Conservation (phyloP, 768 basidiomycete species). For the Polyporus arcularius region DNA sequence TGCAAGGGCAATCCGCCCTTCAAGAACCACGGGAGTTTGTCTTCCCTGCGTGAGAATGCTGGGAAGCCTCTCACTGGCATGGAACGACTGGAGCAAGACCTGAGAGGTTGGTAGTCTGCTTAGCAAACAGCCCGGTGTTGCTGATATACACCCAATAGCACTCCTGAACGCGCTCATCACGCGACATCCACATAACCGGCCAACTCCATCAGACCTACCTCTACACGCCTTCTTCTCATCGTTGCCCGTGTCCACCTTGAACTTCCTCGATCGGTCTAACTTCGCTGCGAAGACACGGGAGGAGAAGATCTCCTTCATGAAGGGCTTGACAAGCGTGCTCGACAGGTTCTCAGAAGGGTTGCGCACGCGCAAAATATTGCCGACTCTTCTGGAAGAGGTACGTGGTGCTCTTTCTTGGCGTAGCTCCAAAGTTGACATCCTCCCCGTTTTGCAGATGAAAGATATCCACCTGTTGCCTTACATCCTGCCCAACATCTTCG, state of each 20-base stretch:
- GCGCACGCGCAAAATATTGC: slow-evolving; percentile 84
- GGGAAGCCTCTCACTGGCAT: slow-evolving; percentile 63
- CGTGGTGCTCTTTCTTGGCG: slow-evolving; percentile 11
- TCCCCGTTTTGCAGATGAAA: slow-evolving; percentile 73
- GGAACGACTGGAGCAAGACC: slow-evolving; percentile 65
- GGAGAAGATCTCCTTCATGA: slow-evolving; percentile 96
- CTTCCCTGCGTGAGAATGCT: slow-evolving; percentile 68
- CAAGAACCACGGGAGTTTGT: slow-evolving; percentile 77
- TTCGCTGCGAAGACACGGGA: slow-evolving; percentile 93
- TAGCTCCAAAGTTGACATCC: neutral
- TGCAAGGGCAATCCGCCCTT: slow-evolving; percentile 87
- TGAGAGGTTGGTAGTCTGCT: slow-evolving; percentile 56
- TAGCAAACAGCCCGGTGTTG: slow-evolving; percentile 3
- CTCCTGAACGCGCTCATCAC: slow-evolving; percentile 82
- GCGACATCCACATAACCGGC: slow-evolving; percentile 68
- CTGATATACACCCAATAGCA: slow-evolving; percentile 43
- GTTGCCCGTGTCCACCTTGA: slow-evolving; percentile 91
- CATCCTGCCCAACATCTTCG: slow-evolving; percentile 93
- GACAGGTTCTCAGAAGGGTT: slow-evolving; percentile 87
- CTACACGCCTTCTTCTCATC: slow-evolving; percentile 93
- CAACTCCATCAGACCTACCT: slow-evolving; percentile 78
- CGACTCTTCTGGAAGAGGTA: slow-evolving; percentile 92
- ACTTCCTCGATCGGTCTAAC: slow-evolving; percentile 93
- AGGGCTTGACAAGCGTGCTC: slow-evolving; percentile 79
- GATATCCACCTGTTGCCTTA: slow-evolving; percentile 91